These are phyloP conservation scores for Calonectria hongkongensis DNA, from an alignment of 2,329 filamentous ascomycete species.

Conservation along the genomic window DNA sequence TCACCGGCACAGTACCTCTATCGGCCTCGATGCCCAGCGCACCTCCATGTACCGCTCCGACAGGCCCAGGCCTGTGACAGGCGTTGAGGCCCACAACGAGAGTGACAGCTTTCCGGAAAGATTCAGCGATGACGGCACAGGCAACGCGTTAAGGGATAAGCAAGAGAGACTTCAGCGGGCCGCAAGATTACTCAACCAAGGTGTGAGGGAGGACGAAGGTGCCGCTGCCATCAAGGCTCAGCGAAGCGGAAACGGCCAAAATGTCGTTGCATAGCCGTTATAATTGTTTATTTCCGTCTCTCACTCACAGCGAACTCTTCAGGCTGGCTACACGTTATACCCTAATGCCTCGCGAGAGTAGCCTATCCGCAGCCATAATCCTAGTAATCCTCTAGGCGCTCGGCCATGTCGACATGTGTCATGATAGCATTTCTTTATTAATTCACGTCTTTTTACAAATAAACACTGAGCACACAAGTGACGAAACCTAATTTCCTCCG, in stretches of 20 bases:
- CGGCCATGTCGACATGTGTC: conserved; percentile 54
- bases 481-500: conserved; percentile 40
- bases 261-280: conserved; percentile 32
- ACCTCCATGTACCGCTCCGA: conserved; percentile 62
- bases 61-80: conserved; percentile 34
- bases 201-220: conserved; percentile 36
- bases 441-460: conserved; percentile 50
- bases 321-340: conserved; percentile 19
- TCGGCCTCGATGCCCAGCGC: conserved; percentile 47
- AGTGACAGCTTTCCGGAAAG: conserved; percentile 54
- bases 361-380: conserved; percentile 45
- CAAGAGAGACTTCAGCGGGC: conserved; percentile 65
- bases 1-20: conserved; percentile 18
- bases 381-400: conserved; percentile 47
- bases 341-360: conserved; percentile 37
- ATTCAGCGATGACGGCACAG: conserved; percentile 49
- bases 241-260: conserved; percentile 30
- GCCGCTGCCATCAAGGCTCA: conserved; percentile 33
- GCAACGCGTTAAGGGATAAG: conserved; percentile 58
- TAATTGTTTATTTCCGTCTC: conserved; percentile 11
- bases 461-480: conserved; percentile 42
- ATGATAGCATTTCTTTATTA: conserved; percentile 58
- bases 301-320: conserved; percentile 9
- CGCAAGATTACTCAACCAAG: conserved; percentile 60
- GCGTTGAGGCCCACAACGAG: conserved; percentile 48